Base-by-base conservation (phyloP, 2,329 filamentous ascomycete genomes). In the Dothidotthia symphoricarpi region DNA sequence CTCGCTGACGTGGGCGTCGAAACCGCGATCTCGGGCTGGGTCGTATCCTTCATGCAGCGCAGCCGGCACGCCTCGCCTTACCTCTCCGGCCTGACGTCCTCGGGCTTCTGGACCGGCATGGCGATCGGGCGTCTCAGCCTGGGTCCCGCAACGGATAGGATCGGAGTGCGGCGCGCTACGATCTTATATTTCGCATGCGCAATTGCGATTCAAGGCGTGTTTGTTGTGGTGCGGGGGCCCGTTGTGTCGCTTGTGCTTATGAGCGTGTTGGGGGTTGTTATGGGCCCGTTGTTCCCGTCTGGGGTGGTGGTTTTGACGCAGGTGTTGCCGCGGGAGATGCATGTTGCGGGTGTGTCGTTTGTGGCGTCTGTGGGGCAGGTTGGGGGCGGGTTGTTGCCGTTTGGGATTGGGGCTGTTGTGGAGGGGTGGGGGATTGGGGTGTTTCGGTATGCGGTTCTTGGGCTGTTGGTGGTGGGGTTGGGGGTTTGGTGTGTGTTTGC, bases 51-150 rank as follows among this genome's bases (percentile, higher is more conserved):
- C 55, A 73, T 74, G 69, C 53, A 57, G 3, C 64, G 70, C 2
- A 57, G 62, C 11, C 69, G 70, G 4, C 54, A 67, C 27, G 56
- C 64, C 0, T 59, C 67, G 3, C 52, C 61, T 0, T 66, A 67
- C 10, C 44, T 68, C 0, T 64, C 71, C 4, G 67, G 66, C 7
- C 50, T 73, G 0, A 66, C 68, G 8, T 71, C 69, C 0, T 71
- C 71, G 1, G 64, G 64, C 0, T 75, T 71, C 49, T 74, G 71
- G 66, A 53, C 63, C 13, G 71, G 71, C 12, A 72, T 73, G 67
- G 67, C 69, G 0, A 37, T 63, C 5, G 72, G 72, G 0, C 52
- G 72, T 15, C 43, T 64, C 11, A 34, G 43, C 0, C 28, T 64
- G 8, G 61, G 61, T 3, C 46, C 52, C 3, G 30, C 56, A 5